These are phyloP conservation scores for Xylaria sp. DNA, from an alignment of 2,329 filamentous ascomycete genomes.

Conservation along the genomic window DNA sequence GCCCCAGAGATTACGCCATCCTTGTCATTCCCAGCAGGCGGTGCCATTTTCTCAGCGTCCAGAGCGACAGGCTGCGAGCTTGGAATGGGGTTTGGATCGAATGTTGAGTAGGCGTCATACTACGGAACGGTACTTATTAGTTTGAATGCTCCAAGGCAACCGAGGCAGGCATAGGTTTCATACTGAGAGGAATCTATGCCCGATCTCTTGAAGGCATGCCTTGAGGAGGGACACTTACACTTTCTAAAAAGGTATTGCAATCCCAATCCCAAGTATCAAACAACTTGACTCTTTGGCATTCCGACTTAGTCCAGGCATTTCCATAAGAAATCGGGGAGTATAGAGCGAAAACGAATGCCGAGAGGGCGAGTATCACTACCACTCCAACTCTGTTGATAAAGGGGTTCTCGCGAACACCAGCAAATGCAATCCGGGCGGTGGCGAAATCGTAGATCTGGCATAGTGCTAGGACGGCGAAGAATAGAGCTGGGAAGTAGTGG, in stretches of 20 bases:
- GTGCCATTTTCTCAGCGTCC: constrained; percentile 20
- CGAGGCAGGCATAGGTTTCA: constrained; percentile 1
- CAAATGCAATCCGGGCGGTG: constrained; percentile 63
- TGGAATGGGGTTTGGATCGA: constrained; percentile 26
- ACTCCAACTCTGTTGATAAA: constrained; percentile 69
- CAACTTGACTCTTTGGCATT: constrained; percentile 83
- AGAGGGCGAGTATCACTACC: constrained; percentile 66
- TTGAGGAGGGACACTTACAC: constrained; percentile 59
- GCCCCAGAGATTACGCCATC: constrained; percentile 41
- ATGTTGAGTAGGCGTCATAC: constrained; percentile 45
- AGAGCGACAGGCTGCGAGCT: constrained; percentile 24
- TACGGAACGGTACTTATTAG: constrained; percentile 25
- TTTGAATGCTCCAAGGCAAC: not conserved
- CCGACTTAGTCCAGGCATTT: constrained; percentile 84
- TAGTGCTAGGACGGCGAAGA: constrained; percentile 86
- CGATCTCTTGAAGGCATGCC: constrained; percentile 34
- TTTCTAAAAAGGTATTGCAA: constrained; percentile 85
- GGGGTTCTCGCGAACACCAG: constrained; percentile 65
- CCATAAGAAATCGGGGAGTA: constrained; percentile 89
- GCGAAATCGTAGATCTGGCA: constrained; percentile 86
- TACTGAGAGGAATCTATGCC: constrained; percentile 19
- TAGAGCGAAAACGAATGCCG: constrained; percentile 72
- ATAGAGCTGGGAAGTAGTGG: constrained; percentile 95
- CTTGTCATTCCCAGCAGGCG: constrained; percentile 22
- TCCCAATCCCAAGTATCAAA: constrained; percentile 94